Percentiles rank a stretch among this genome's conserved stretches.
Conservation (phyloP, 139 green algal species). For the Pseudopediastrum boryanum region DNA sequence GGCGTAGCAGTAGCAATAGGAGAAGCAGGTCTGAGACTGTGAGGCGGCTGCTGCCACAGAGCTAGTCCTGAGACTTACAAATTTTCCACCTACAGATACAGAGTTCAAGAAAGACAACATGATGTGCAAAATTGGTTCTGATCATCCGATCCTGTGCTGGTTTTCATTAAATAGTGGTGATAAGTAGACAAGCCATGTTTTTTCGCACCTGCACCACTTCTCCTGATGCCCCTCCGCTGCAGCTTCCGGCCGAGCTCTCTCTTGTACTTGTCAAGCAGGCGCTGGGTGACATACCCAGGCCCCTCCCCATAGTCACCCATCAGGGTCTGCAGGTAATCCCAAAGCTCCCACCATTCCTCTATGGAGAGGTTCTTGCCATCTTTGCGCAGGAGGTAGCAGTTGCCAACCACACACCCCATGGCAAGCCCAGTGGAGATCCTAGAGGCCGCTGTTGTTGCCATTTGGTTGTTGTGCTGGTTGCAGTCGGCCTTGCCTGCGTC, state of each 20-base stretch:
- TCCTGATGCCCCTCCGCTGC: background rate
- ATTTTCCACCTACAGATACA: background rate
- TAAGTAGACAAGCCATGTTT: background rate
- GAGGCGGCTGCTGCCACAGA: too few species aligned
- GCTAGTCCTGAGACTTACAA: background rate
- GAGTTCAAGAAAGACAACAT: too few species aligned
- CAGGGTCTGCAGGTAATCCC: background rate
- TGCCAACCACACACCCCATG: conserved; percentile 9
- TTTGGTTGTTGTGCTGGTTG: conserved; percentile 19
- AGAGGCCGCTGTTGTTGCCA: conserved; percentile 15
- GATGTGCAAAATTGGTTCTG: too few species aligned
- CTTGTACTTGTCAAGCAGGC: background rate
- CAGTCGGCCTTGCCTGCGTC: too few species aligned
- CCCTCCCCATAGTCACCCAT: conserved; percentile 16
- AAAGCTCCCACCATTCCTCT: conserved; percentile 9
- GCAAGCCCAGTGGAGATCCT: background rate
- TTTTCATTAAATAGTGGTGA: background rate
- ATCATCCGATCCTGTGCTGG: too few species aligned
- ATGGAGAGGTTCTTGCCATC: conserved; percentile 6
- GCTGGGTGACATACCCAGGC: background rate
- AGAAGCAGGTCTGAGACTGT: too few species aligned
- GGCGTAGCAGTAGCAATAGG: too few species aligned
- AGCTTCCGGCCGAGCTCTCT: background rate
- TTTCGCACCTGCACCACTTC: background rate
- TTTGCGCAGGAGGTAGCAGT: background rate